Evolutionary conservation across 2,329 filamentous ascomycete genomes (phyloP), one percentile per base, ranked within the genome.

Genomic region (Neophaeococcomyces aloes): DNA sequence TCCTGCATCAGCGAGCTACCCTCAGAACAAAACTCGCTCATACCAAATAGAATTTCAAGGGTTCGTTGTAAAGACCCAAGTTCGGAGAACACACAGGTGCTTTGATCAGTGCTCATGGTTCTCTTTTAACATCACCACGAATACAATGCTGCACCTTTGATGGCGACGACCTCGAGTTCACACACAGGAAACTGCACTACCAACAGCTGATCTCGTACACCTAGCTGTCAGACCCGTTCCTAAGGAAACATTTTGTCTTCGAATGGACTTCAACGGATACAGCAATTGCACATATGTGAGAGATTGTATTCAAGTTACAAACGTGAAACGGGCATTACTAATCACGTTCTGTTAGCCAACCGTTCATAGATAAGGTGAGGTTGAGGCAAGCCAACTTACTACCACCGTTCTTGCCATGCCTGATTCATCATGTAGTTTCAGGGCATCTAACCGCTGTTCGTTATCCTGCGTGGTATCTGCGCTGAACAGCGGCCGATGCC

Each of bases 361-460:
- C 6, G 7, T 25, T n/a, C 14, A 18, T 18, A 30, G 19, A 29
- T 7, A 10, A 29, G 25, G 14, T 25, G 18, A 25, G 10, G 7
- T 7, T 13, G 14, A 8, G n/a, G n/a, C n/a, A n/a, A n/a, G n/a
- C n/a, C n/a, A 14, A 19, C 39, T 35, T 42, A 35, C 68, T 60
- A 69, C 66, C 62, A 66, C 66, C 46, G 60, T 65, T 52, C 85
- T 81, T 55, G 75, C 65, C 36, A 59, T 49, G 39, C 59, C 54
- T 29, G 67, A 61, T 45, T 79, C 84, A 63, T 96, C 89, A 61
- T 94, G 84, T 58, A 96, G 71, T 62, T 91, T 87, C 56, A 96
- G 72, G 41, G 86, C 88, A 65, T 95, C 86, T 53, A 96, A 74
- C 55, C 86, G 77, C 67, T 88, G 85, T 64, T 86, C 82, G 61